Percentiles rank a stretch among this genome's conserved stretches.
phyloP scores from a whole-genome alignment of 2,329 filamentous ascomycete species.

The Hypoxylon sp. region DNA sequence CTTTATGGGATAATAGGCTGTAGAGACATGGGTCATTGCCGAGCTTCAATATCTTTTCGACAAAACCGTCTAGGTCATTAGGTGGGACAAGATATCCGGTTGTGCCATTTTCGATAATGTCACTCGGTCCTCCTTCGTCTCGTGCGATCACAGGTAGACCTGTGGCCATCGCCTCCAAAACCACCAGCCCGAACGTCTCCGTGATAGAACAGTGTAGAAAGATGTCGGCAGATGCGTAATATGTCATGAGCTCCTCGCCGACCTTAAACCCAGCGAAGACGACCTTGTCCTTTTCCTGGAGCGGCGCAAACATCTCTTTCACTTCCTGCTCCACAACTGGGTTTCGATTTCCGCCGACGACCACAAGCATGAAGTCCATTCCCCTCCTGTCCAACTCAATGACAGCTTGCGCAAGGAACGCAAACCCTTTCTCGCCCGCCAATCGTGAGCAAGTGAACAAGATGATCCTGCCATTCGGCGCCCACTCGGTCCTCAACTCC shows the following conservation, averaged over 20 bases:
- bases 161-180: constrained; percentile 75
- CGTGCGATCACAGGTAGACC: constrained; percentile 74
- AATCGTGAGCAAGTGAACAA: constrained; percentile 72
- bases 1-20: constrained; percentile 54
- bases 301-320: constrained; percentile 63
- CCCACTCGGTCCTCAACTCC: constrained; percentile 61
- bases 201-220: constrained; percentile 77
- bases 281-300: constrained; percentile 61
- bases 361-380: constrained; percentile 69
- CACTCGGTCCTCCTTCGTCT: constrained; percentile 74
- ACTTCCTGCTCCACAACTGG: constrained; percentile 68
- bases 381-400: constrained; percentile 62
- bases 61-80: constrained; percentile 66
- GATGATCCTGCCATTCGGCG: constrained; percentile 69
- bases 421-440: constrained; percentile 75
- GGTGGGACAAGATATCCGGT: constrained; percentile 70
- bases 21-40: constrained; percentile 56
- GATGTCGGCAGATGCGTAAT: constrained; percentile 73
- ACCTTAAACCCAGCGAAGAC: constrained; percentile 73
- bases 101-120: constrained; percentile 67
- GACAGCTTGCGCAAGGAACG: constrained; percentile 68
- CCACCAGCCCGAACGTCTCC: constrained; percentile 76
- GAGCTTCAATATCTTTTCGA: constrained; percentile 60
- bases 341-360: constrained; percentile 75
- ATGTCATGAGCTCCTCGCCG: constrained; percentile 67